Evolutionary conservation across 768 basidiomycete species (phyloP).

Genomic region (Hygrophoropsis aurantiaca): DNA sequence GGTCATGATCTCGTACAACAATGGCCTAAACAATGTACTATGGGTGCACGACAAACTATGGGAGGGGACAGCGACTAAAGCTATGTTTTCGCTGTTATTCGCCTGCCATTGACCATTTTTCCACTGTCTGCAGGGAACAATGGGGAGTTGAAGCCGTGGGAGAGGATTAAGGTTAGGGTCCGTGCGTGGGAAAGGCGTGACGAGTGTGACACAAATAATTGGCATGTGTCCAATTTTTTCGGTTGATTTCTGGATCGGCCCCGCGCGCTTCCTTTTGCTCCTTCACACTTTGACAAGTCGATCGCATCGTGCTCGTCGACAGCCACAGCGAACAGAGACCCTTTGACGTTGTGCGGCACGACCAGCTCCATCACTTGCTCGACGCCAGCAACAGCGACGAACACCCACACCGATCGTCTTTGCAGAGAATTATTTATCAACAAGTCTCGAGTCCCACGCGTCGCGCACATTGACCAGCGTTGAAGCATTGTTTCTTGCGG

Average conservation of each 20-base stretch:
- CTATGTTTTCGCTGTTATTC: too few relatives aligned
- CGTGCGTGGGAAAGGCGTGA: conserved; percentile 42
- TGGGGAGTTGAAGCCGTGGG: conserved; percentile 26
- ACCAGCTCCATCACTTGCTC: conserved; percentile 16
- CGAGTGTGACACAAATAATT: conserved; percentile 37
- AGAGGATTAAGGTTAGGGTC: conserved; percentile 41
- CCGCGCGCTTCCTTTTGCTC: conserved; percentile 44
- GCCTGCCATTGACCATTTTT: too few relatives aligned
- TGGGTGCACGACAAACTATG: too few relatives aligned
- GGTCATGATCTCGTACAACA: too few relatives aligned
- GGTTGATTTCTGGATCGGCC: conserved; percentile 42
- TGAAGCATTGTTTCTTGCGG: conserved; percentile 16
- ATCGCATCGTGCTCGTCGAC: conserved; percentile 45
- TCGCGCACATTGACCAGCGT: conserved; percentile 29
- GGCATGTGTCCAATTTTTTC: conserved; percentile 39
- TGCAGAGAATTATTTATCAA: conserved; percentile 17
- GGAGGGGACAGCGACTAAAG: too few relatives aligned
- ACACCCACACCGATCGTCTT: conserved; percentile 19
- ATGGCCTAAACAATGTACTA: too few relatives aligned
- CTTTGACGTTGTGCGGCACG: conserved; percentile 40
- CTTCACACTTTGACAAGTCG: conserved; percentile 44
- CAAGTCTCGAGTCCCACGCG: conserved; percentile 44
- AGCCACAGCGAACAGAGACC: conserved; percentile 42
- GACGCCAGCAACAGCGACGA: conserved; percentile 20
- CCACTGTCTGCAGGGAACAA: too few relatives aligned